Base-by-base conservation (phyloP, 208 protist species). In the Acanthamoeba comandoni region DNA sequence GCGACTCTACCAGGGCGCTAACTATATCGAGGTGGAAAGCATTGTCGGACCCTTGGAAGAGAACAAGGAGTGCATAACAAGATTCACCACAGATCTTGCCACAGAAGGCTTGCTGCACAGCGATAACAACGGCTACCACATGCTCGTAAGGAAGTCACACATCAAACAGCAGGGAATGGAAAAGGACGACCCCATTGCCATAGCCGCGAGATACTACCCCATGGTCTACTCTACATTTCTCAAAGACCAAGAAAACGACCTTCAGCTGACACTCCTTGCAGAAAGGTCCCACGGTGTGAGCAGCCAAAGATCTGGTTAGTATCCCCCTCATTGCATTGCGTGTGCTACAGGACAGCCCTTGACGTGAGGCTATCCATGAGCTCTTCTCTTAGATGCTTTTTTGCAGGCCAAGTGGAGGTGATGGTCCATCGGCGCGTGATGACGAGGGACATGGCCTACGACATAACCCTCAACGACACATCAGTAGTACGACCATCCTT, bases 381-480 rank as follows among this genome's bases (percentile, higher is more conserved):
- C 35, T 43, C 2, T 7, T 43, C 35, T 43, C 35, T 43, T 43
- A 43, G 2, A 43, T 43, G 35, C n/a, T n/a, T 65, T 1, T 22
- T 1, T 65, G 58, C 58, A 65, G 58, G 67, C 8, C 2, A 43
- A 39, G 29, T 75, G 67, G 67, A 75, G 67, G 26, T 75, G 22
- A 75, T 75, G 67, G 15, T 75, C 17, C 67, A 75, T 35, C 67
- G 67, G 29, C 67, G 67, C 67, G 22, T n/a, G n/a, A 19, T 35
- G 67, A 75, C 67, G 67, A 75, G 29, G n/a, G 17, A 19, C 67
- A 39, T 35, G 67, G 8, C 67, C 29, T 43, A 43, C 35, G 5
- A 43, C 35, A 43, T 43, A 43, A 43, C 35, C 35, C 35, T 43
- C 35, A 43, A 43, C 35, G 35, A 43, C 35, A 43, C 35, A 43